These are phyloP conservation scores for Daedalea quercina DNA, from an alignment of 768 basidiomycete genomes.

Conservation along the genomic window DNA sequence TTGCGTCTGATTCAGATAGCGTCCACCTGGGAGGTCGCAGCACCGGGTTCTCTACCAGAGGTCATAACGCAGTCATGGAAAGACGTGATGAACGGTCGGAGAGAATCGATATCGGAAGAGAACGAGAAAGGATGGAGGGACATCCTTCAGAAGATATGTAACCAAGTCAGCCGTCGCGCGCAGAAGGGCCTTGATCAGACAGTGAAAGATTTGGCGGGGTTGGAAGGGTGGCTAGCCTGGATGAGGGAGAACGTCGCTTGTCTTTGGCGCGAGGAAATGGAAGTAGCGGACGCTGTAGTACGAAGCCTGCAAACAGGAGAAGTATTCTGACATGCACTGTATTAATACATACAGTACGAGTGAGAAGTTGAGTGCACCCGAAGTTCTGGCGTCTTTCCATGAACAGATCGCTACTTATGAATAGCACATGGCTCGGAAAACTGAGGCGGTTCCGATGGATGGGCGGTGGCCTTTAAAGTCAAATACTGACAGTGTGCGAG, in stretches of 20 bases:
- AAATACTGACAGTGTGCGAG: too few relatives aligned
- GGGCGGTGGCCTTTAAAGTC: too few relatives aligned
- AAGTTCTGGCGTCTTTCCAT: too few relatives aligned
- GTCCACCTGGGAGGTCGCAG: constrained; percentile 11
- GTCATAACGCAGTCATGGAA: constrained; percentile 40
- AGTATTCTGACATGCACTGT: constrained; percentile 32
- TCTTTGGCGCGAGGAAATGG: constrained; percentile 58
- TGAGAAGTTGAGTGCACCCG: too few relatives aligned
- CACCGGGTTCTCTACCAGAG: constrained; percentile 15
- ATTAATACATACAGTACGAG: too few relatives aligned
- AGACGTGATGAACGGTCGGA: constrained; percentile 34
- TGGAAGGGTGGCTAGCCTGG: constrained; percentile 25
- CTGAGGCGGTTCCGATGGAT: too few relatives aligned
- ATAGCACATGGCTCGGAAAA: too few relatives aligned
- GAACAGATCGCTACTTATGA: too few relatives aligned
- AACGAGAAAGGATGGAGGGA: constrained; percentile 25
- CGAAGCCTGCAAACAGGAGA: constrained; percentile 39
- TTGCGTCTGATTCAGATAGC: constrained; percentile 59
- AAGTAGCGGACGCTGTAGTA: constrained; percentile 42
- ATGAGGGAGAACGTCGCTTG: constrained; percentile 33
- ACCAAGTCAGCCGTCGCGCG: constrained; percentile 40
- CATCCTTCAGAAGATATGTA: constrained; percentile 31
- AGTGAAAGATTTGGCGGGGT: constrained; percentile 4
- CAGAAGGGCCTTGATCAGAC: constrained; percentile 24
- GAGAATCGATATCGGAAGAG: constrained; percentile 18